Base-by-base conservation (phyloP, 23 red algal genomes). In the Agarophyton chilense region DNA sequence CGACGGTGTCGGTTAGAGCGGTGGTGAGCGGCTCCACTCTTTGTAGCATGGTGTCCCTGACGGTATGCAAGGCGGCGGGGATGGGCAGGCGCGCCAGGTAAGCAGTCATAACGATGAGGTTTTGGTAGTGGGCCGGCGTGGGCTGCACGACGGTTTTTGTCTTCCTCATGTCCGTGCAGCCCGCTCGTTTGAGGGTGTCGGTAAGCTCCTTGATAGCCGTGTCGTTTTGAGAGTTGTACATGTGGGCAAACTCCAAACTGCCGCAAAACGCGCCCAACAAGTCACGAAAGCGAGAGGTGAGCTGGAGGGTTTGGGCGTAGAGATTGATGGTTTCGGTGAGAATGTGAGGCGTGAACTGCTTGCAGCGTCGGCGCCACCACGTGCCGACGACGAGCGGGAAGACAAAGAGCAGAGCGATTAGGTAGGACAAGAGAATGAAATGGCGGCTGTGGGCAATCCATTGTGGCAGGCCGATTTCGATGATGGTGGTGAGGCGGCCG, bases 331-430 rank as follows among this genome's bases (percentile, higher is more conserved):
- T 94, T 58, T 77, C 79, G 39, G 81, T 81, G 3, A 77, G 79
- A 28, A 98, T 83, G 60, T 78, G 63, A 51, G 79, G 83, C 52
- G 92, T 78, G 19, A 98, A 43, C 80, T 93, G 56, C 73, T 89
- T 88, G 35, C 68, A 81, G 14, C 77, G 78, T 25, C 82, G 49
- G 13, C 81, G 82, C 96, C 96, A 98, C 96, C 96, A 98, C 24
- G 93, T 14, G 25, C 86, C 87, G 10, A 98, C 87, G 12, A 75
- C 41, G 6, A 82, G 65, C 43, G 96, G 96, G 42, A 95, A 90
- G 3, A 75, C 72, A 16, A 92, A 29, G 32, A 95, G 55, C 22
- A 98, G 56, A 44, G 77, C 71, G 4, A 89, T 21, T 46, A 82
- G 83, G 72, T 95, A 95, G 7, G 64, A 24, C 28, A 95, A 16